Evolutionary conservation across 441 rosid species (phyloP), one percentile per base, ranked within the genome.

Genomic region (Cnidoscolus chayamansa): DNA sequence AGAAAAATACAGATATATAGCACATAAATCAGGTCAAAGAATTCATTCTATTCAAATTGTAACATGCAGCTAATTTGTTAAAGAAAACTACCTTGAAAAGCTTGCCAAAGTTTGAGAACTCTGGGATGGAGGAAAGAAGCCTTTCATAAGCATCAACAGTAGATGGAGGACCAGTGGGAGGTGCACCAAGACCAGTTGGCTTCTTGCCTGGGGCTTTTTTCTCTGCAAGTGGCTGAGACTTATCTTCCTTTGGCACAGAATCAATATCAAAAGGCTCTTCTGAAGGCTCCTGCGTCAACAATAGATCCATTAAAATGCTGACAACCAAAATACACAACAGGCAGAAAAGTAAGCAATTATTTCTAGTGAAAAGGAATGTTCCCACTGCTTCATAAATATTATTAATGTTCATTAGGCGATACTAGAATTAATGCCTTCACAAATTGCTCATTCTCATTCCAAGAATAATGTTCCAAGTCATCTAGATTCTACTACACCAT

Each of bases 151-250:
- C 84, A 81, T 90, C 98, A 70, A 80, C 84, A 70, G 95, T 83
- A 65, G 96, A 84, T 72, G 86, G 79, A 74, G 90, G 86, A 65
- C 84, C 89, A 71, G 80, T 43, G 71, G 83, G 85, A 71, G 89
- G 91, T 40, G 88, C 91, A 83, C 88, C 92, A 51, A 91, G 90
- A 81, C 94, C 98, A 71, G 88, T 66, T 69, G 97, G 92, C 88
- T 86, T 95, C 80, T 91, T 93, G 70, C 97, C 94, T 8, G 93
- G 86, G 71, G 95, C 93, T 83, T 93, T 95, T 88, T 91, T 93
- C 83, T 93, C 98, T 3, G 92, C 86, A 65, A 88, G 91, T 63
- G 97, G 91, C 85, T 86, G 97, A 62, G 90, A 83, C 82, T 89
- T 95, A 48, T 91, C 90, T 80, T 95, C 98, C 84, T 70, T 93